Evolutionary conservation across 2,329 filamentous ascomycete genomes (phyloP), one percentile per base, ranked within the genome.

Genomic region (Phaeosphaeriaceae sp.): DNA sequence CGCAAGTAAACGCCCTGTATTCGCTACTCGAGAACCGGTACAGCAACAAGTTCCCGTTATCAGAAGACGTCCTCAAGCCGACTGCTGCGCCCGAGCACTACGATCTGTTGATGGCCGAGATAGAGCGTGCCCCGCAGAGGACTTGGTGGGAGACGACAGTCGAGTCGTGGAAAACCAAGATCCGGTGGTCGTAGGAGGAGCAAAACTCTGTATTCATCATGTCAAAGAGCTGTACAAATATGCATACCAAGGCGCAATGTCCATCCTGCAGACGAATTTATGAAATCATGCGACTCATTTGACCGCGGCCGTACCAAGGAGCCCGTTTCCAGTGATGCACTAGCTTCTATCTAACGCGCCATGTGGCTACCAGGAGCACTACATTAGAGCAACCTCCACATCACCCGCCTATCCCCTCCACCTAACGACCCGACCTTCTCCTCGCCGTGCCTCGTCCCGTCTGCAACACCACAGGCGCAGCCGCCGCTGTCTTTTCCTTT

Each of bases 1-100:
- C 73, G 30, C 80, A 86, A 65, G 74, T 87, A 54, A 88, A 88
- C 65, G 86, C 85, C 4, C 81, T 89, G 1, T 87, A 85, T 61
- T 82, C 84, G 2, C 76, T 89, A n/a, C 77, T 89, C 2, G 85
- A 88, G 64, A 82, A 89, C 69, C 77, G 84, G 50, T 88, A 87
- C 66, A 78, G 75, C 49, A 84, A 82, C 57, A 74, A 71, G 26
- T 77, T 76, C 56, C 61, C 71, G 0, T 52, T 74, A 5, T 69
- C 72, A 8, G 64, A 65, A 1, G 64, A 40, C 6, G 67, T 77
- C 13, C 59, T 78, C 30, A 71, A 68, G 63, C 77, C 77, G 1
- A 60, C 52, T n/a, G 70, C 68, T 48, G 75, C 74, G 32, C 76
- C 76, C 2, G 67, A 72, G 44, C 72, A 79, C 54, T 79, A 79